Conservation (phyloP, 2,329 filamentous ascomycete genomes). For the Calcarisporium arbuscula region DNA sequence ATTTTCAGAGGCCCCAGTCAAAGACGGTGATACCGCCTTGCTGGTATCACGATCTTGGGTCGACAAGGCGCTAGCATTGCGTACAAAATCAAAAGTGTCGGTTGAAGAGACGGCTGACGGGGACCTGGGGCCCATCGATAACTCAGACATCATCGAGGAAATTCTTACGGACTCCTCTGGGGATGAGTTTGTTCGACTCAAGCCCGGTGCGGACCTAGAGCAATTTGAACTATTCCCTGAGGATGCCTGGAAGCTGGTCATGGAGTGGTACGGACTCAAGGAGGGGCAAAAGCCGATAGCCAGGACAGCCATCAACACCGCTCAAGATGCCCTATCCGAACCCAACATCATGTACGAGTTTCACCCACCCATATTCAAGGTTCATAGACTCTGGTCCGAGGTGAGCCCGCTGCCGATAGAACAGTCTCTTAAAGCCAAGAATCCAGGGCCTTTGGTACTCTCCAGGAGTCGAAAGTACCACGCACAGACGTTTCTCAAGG, state of each 20-base stretch:
- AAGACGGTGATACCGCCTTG: constrained; percentile 69
- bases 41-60: constrained; percentile 79
- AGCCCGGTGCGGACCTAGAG: constrained; percentile 59
- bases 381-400: constrained; percentile 69
- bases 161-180: constrained; percentile 44
- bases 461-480: constrained; percentile 65
- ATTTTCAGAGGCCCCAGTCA: constrained; percentile 44
- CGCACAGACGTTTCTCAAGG: constrained; percentile 69
- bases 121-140: constrained; percentile 74
- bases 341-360: constrained; percentile 76
- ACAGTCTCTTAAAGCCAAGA: constrained; percentile 53
- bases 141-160: constrained; percentile 70
- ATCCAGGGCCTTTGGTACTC: constrained; percentile 56
- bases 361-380: constrained; percentile 75
- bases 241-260: constrained; percentile 74
- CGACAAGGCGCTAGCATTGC: constrained; percentile 61
- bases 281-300: constrained; percentile 64
- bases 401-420: constrained; percentile 50
- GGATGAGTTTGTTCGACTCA: constrained; percentile 64
- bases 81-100: constrained; percentile 48
- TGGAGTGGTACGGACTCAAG: constrained; percentile 75
- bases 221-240: constrained; percentile 73
- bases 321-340: constrained; percentile 43
- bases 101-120: constrained; percentile 55
- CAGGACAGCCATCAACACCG: constrained; percentile 72